A percentile compares a stretch with the other conserved stretches of the same genome.
Conservation (phyloP, 2,329 filamentous ascomycete genomes). For the Samsoniella hepiali region DNA sequence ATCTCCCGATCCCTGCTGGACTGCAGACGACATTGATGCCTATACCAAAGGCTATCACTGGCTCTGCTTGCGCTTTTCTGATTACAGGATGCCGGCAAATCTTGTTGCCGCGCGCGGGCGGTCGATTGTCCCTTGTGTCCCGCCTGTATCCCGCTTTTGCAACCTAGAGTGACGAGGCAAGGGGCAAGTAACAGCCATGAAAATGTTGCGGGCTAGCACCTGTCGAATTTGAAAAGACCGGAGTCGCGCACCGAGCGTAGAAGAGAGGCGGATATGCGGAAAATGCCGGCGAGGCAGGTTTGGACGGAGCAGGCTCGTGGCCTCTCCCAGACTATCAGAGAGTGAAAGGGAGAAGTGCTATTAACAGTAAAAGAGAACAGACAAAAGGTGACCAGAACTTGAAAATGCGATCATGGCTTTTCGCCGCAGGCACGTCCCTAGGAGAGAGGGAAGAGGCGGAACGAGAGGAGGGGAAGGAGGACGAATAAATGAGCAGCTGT, state of each 20-base stretch:
- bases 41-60: background rate
- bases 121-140: background rate
- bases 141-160: too few relatives aligned
- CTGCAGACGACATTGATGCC: background rate
- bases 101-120: background rate
- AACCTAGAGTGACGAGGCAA: background rate
- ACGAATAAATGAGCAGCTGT: constrained; percentile 1
- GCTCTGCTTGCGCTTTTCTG: background rate
- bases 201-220: background rate
- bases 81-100: background rate
- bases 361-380: too few relatives aligned
- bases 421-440: background rate
- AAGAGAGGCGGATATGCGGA: background rate
- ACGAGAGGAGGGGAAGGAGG: background rate
- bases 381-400: background rate
- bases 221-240: background rate
- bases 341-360: too few relatives aligned
- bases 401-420: background rate
- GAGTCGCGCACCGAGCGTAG: background rate
- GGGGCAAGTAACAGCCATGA: constrained; percentile 1
- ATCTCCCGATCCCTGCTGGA: background rate
- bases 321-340: background rate
- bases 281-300: background rate
- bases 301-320: background rate
- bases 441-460: background rate